Percentiles rank a stretch among this genome's conserved stretches.
phyloP scores from a whole-genome alignment of 129 eudicot species.

The Heracleum sosnowskyi region DNA sequence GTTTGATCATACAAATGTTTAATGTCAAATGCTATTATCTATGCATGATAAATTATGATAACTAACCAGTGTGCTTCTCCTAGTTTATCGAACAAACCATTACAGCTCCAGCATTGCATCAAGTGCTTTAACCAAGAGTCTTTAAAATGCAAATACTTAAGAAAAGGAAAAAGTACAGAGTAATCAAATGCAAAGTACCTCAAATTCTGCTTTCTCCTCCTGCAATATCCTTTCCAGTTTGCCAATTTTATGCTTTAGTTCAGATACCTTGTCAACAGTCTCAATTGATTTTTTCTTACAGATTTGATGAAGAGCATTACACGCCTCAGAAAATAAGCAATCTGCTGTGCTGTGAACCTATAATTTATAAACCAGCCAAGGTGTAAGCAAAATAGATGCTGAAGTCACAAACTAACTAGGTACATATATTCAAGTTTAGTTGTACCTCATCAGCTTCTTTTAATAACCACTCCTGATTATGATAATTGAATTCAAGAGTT shows the following conservation, averaged over 20 bases:
- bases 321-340: constrained; percentile 34
- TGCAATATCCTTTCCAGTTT: constrained; percentile 31
- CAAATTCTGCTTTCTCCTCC: constrained; percentile 42
- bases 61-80: not conserved
- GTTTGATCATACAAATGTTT: not conserved
- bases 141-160: not conserved
- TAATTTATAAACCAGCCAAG: constrained; percentile 7
- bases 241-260: constrained; percentile 13
- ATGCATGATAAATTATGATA: not conserved
- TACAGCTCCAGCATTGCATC: not conserved
- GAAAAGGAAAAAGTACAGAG: not conserved
- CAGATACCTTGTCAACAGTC: constrained; percentile 12
- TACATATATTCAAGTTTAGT: constrained; percentile 2
- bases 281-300: constrained; percentile 11
- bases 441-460: constrained; percentile 43
- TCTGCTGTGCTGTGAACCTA: constrained; percentile 31
- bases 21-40: not conserved
- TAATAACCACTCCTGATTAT: constrained; percentile 42
- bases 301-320: constrained; percentile 26
- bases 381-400: not conserved
- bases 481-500: constrained; percentile 37
- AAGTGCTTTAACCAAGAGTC: not conserved
- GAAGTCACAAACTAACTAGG: not conserved
- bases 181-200: constrained; percentile 23
- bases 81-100: not conserved